Evolutionary conservation across 192 early-diverging fungal genomes (phyloP).

Genomic region (Rhizophagus sp.): DNA sequence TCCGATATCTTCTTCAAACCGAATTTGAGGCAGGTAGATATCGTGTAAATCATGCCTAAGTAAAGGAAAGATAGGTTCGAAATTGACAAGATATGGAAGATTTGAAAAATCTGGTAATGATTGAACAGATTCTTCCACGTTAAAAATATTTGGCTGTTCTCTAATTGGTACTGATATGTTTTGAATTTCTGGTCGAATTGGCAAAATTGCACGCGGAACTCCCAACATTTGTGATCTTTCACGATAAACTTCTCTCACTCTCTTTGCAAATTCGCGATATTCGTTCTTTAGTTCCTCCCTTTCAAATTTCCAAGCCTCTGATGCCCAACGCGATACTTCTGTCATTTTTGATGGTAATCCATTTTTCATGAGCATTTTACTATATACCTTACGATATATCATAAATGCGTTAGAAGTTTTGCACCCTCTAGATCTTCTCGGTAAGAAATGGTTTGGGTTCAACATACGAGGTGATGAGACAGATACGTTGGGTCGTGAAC

Average conservation of each 20-base stretch:
- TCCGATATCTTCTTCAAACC: too few relatives aligned
- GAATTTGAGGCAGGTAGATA: too few relatives aligned
- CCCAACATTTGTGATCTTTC: not conserved
- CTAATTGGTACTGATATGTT: not conserved
- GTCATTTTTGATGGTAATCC: slow-evolving; percentile 11
- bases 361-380: not conserved
- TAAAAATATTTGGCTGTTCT: too few relatives aligned
- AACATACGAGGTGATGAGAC: not conserved
- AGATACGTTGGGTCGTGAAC: not conserved
- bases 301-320: slow-evolving; percentile 15
- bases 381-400: slow-evolving; percentile 21
- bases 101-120: too few relatives aligned
- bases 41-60: too few relatives aligned
- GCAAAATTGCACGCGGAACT: not conserved
- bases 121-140: too few relatives aligned
- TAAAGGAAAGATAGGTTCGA: too few relatives aligned
- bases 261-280: slow-evolving; percentile 2
- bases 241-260: not conserved
- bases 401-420: slow-evolving; percentile 27
- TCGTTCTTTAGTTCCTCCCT: not conserved
- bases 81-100: too few relatives aligned
- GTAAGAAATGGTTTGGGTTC: not conserved
- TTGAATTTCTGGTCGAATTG: too few relatives aligned
- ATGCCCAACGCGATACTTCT: slow-evolving; percentile 2
- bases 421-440: not conserved